Conservation (phyloP, 2,329 filamentous ascomycete species). For the Colletotrichum truncatum region DNA sequence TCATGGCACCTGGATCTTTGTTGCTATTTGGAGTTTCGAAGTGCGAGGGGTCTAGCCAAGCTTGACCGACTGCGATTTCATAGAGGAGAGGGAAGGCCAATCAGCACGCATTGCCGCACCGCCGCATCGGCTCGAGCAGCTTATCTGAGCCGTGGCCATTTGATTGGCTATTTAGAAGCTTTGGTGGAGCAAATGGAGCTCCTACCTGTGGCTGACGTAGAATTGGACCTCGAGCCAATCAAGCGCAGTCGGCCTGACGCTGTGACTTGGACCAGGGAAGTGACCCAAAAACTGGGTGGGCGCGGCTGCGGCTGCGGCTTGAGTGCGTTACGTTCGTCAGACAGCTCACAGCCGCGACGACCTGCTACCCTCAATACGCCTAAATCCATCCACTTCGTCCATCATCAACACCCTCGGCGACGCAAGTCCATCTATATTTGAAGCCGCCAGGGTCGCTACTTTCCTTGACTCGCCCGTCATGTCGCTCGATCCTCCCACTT, state of each 20-base stretch:
- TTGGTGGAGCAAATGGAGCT: conserved; percentile 1
- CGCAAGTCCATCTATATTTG: conserved; percentile 21
- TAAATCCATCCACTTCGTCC: conserved; percentile 17
- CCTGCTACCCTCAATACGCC: conserved; percentile 13
- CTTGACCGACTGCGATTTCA: no score
- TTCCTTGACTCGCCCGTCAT: conserved; percentile 55
- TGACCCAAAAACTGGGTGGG: conserved; percentile 9
- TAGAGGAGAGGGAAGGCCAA: no score
- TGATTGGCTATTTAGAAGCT: conserved; percentile 9
- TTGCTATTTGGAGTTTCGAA: conserved; percentile 11
- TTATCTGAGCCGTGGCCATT: not conserved
- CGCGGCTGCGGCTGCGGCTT: conserved; percentile 19
- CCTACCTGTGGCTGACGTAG: conserved; percentile 15
- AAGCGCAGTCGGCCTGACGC: conserved; percentile 12
- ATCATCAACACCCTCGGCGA: conserved; percentile 19
- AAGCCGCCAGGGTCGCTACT: conserved; percentile 23
- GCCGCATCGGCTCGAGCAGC: not conserved
- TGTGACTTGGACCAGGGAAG: conserved; percentile 25
- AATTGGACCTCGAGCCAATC: conserved; percentile 13
- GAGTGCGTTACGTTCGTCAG: conserved; percentile 20
- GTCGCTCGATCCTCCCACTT: conserved; percentile 92
- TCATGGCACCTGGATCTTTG: conserved; percentile 1
- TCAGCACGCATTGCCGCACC: no score
- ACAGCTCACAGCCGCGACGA: conserved; percentile 24
- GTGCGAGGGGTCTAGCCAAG: not conserved